phyloP scores from a whole-genome alignment of 2,329 filamentous ascomycete genomes.

The Colletotrichum horii region DNA sequence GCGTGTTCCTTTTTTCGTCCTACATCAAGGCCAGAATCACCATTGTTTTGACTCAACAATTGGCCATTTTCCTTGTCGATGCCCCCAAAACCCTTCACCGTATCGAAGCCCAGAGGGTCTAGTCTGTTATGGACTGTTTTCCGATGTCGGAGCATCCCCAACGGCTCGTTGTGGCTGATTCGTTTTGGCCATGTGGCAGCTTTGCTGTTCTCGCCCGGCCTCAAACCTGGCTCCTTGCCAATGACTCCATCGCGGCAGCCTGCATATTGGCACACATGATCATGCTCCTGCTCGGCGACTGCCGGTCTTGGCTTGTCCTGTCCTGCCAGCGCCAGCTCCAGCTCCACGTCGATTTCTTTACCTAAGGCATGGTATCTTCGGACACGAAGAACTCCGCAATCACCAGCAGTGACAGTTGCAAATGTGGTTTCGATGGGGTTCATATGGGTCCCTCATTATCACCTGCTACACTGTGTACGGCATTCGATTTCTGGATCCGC shows the following conservation, averaged over 20 bases:
- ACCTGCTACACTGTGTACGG: background rate
- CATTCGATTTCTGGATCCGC: background rate
- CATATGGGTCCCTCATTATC: background rate
- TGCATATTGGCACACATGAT: conserved; percentile 10
- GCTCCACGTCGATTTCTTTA: background rate
- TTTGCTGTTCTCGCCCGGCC: background rate
- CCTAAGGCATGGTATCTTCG: background rate
- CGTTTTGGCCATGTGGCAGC: background rate
- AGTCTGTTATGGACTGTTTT: background rate
- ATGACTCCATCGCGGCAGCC: conserved; percentile 7
- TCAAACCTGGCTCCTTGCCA: background rate
- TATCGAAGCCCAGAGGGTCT: background rate
- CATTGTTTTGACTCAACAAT: conserved; percentile 4
- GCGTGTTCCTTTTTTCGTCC: background rate
- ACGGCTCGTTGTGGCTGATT: background rate
- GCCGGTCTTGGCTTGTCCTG: background rate
- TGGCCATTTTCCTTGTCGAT: background rate
- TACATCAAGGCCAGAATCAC: background rate
- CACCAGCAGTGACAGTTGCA: background rate
- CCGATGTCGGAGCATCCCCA: conserved; percentile 9
- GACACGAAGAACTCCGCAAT: background rate
- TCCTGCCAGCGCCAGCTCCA: background rate
- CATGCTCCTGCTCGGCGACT: conserved; percentile 8
- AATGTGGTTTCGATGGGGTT: background rate
- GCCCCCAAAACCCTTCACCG: background rate